Evolutionary conservation across 208 protist species (phyloP), one percentile per base, ranked within the genome.

Genomic region (Leptomonas pyrrhocoris): DNA sequence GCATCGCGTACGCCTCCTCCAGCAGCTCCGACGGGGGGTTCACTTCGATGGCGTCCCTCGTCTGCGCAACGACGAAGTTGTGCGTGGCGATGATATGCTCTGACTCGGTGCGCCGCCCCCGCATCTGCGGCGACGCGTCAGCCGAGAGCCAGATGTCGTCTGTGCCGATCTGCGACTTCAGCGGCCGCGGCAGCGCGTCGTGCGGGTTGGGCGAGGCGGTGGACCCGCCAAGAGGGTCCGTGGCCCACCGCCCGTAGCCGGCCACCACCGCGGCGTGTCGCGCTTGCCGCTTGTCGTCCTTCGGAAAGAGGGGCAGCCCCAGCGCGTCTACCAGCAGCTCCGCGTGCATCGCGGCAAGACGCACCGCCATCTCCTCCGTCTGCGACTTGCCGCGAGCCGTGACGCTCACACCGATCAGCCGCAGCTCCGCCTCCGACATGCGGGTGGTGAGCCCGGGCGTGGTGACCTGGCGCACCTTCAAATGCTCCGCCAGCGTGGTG

Each of bases 271-370:
- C 53, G 13, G 90, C 90, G 61, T 96, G 88, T 49, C 73, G 69
- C 9, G 76, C 76, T 77, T 95, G 90, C 8, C 81, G 81, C 12
- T 43, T 57, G 0, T 40, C 27, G 49, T 93, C 85, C 0, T 59
- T 28, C 13, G 88, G 86, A 48, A 94, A 94, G 23, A 96, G 62
- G 15, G 81, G 73, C 5, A 73, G 67, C 0, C 79, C 88, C 23
- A 93, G 64, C 0, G 88, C 84, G 50, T 93, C 92, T 27, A 93
- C 67, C 30, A 94, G 76, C 46, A 96, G 71, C 68, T 96, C 87
- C 28, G 85, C 89, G 73, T 94, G 88, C 88, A 95, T 95, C 8
- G 83, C 80, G 3, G 90, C 90, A 23, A 95, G 81, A 31, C 79
- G 67, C n/a, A 86, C 40, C 13, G 90, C 86, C 45, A 86, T 65